phyloP scores from a whole-genome alignment of 768 basidiomycete genomes.

The Hericium erinaceus region DNA sequence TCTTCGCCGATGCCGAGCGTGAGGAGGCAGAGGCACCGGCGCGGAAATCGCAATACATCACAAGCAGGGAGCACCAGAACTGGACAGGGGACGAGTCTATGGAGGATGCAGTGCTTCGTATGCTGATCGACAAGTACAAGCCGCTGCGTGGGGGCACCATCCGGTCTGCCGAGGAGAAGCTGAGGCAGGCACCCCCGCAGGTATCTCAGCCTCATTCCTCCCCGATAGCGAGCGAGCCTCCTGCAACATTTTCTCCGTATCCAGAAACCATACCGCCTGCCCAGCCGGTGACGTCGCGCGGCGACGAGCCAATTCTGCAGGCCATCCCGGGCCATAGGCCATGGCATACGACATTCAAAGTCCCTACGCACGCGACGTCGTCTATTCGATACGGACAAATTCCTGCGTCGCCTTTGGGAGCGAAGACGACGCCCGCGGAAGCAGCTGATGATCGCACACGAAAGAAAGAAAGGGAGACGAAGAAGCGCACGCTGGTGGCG shows the following conservation, averaged over 20 bases:
- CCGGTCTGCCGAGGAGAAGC: constrained; percentile 54
- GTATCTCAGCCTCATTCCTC: constrained; percentile 17
- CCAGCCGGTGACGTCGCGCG: neutral
- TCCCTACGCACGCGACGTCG: constrained; percentile 42
- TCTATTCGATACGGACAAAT: constrained; percentile 47
- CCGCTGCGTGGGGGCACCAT: constrained; percentile 58
- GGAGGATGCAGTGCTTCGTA: constrained; percentile 64
- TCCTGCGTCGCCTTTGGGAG: constrained; percentile 13
- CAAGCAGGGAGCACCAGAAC: constrained; percentile 46
- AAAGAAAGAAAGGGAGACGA: constrained; percentile 38
- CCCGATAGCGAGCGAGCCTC: too few relatives aligned
- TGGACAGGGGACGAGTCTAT: constrained; percentile 75
- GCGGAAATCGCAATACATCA: constrained; percentile 13
- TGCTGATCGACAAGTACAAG: constrained; percentile 84
- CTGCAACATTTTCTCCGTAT: too few relatives aligned
- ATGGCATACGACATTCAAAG: constrained; percentile 62
- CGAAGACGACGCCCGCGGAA: constrained; percentile 2
- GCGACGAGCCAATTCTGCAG: constrained; percentile 44
- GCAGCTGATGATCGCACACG: constrained; percentile 30
- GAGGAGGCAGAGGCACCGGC: constrained; percentile 37
- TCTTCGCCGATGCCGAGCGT: constrained; percentile 53
- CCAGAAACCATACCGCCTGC: too few relatives aligned
- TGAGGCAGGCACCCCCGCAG: constrained; percentile 40
- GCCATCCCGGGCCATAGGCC: constrained; percentile 49
- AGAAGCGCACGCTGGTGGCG: constrained; percentile 43